Base-by-base conservation (phyloP, 805 yeast genomes). In the Zygosaccharomyces siamensis region DNA sequence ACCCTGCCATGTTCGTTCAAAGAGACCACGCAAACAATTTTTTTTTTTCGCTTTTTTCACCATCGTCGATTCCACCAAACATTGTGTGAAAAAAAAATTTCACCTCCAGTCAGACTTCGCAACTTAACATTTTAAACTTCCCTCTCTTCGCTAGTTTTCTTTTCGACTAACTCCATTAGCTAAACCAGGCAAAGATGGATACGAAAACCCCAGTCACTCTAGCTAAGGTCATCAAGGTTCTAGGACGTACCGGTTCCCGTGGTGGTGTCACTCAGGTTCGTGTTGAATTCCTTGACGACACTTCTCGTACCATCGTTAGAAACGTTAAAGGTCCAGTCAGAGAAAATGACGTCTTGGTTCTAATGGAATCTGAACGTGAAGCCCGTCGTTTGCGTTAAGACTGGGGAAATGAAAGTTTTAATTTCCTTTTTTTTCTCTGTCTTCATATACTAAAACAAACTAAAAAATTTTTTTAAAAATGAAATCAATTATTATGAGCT, bases 171-270 rank as follows among this genome's bases (percentile, higher is more conserved):
- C 21, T 32, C 30, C 36, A 47, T 28, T 36, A 45, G 45, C 45
- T 38, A 49, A 26, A 52, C 50, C 55, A 59, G 54, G 53, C 53
- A 49, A 60, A 48, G 47, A 65, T 67, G 71, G 71, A 67, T 60
- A 58, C 76, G 70, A 72, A 83, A 78, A 83, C 88, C 77, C 96
- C 96, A 74, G 97, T 92, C 72, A 93, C 96, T 81, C 88, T 92
- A 78, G 99, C 98, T 75, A 92, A 92, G 84, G 99, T 92, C 74
- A 89, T 89, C 79, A 93, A 92, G 83, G 98, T 92, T 76, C 84
- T 92, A 78, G 98, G 98, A 77, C 92, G 99, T 81, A 92, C 99
- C 85, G 99, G 99, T 76, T 92, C 99, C 76, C 92, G 98, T 81
- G 98, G 98, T 86, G 97, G 97, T 83, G 96, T 88, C 77, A 88